Conservation (phyloP, 2,329 filamentous ascomycete genomes). For the Trichoderma sp. region DNA sequence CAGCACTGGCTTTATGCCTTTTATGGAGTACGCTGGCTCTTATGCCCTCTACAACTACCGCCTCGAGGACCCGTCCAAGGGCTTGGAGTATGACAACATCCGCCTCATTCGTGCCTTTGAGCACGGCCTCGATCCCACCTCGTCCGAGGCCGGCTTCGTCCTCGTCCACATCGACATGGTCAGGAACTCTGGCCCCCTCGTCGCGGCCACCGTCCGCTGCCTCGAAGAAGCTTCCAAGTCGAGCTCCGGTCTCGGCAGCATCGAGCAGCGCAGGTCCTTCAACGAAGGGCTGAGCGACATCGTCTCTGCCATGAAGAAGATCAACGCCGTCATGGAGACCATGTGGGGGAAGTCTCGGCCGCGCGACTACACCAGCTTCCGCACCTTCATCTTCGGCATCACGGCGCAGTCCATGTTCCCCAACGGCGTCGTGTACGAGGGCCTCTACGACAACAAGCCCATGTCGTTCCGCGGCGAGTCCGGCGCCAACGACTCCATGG, state of each 20-base stretch:
- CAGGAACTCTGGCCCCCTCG: slow-evolving; percentile 75
- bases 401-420: slow-evolving; percentile 94
- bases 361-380: slow-evolving; percentile 81
- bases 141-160: slow-evolving; percentile 94
- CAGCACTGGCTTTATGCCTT: slow-evolving; percentile 77
- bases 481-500: slow-evolving; percentile 93
- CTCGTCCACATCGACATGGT: slow-evolving; percentile 97
- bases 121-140: slow-evolving; percentile 79
- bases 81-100: slow-evolving; percentile 67
- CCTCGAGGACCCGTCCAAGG: slow-evolving; percentile 57
- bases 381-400: slow-evolving; percentile 97
- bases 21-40: slow-evolving; percentile 81
- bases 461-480: slow-evolving; percentile 87
- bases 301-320: slow-evolving; percentile 60
- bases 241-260: slow-evolving; percentile 36
- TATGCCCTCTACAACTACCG: slow-evolving; percentile 72
- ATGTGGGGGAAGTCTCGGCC: slow-evolving; percentile 94
- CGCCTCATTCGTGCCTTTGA: slow-evolving; percentile 91
- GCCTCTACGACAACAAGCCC: slow-evolving; percentile 69
- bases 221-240: slow-evolving; percentile 54
- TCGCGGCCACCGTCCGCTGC: slow-evolving; percentile 70
- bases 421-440: slow-evolving; percentile 85
- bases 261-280: slow-evolving; percentile 55
- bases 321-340: slow-evolving; percentile 79
- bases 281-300: slow-evolving; percentile 66